These are phyloP conservation scores for Backusella mclennaniae DNA, from an alignment of 192 early-diverging fungal genomes.

Conservation along the genomic window DNA sequence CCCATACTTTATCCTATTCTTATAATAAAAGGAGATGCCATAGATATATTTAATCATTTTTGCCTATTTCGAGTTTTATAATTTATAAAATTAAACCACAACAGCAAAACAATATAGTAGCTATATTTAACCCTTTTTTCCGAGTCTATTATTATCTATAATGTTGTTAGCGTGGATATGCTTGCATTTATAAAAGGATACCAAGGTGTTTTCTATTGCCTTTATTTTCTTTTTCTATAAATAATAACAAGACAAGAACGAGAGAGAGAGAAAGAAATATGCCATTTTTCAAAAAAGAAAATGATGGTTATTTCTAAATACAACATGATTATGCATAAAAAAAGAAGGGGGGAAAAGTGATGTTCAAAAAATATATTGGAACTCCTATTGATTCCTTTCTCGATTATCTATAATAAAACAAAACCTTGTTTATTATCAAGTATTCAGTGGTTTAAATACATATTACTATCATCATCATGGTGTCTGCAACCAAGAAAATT, in stretches of 20 bases:
- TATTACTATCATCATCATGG: neutral
- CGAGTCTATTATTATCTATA: neutral
- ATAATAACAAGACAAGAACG: neutral
- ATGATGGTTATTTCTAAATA: neutral
- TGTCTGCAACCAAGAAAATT: neutral
- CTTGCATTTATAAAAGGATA: too few relatives aligned
- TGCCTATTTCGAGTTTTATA: neutral
- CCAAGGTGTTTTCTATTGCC: neutral
- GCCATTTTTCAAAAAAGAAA: neutral
- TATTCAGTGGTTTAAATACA: neutral
- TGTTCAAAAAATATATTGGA: neutral
- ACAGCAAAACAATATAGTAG: neutral
- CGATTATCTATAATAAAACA: neutral
- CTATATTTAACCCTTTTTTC: neutral
- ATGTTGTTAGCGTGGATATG: too few relatives aligned
- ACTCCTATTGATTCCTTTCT: slow-evolving; percentile 3
- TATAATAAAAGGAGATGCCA: neutral
- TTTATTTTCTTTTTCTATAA: neutral
- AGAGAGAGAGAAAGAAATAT: neutral
- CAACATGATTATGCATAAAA: neutral
- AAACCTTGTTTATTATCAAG: neutral
- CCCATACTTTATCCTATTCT: too few relatives aligned
- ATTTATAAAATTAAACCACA: neutral
- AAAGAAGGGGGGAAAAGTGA: neutral
- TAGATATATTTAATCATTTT: neutral